Conservation (phyloP, 768 basidiomycete genomes). For the Mycena pura region DNA sequence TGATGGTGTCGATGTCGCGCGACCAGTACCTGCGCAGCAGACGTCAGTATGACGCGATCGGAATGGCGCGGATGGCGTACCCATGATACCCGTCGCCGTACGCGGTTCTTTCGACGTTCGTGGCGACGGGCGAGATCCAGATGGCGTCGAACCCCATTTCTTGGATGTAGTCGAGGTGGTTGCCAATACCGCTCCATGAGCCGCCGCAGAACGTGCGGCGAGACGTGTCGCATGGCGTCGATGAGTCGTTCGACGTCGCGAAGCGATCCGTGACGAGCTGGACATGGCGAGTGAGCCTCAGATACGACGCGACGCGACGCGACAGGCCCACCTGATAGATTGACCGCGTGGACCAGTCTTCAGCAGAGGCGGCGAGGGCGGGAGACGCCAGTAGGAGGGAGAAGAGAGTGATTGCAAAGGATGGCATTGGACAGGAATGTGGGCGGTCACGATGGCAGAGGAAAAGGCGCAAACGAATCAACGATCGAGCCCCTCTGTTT, state of each 20-base stretch:
- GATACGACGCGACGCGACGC: background rate
- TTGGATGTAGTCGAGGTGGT: conserved; percentile 79
- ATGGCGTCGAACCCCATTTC: conserved; percentile 77
- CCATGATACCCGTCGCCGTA: conserved; percentile 82
- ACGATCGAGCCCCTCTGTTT: too few relatives aligned
- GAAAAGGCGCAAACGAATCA: too few relatives aligned
- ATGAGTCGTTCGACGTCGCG: conserved; percentile 55
- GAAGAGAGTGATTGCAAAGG: conserved; percentile 2
- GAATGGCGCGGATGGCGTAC: conserved; percentile 48
- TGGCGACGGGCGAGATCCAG: conserved; percentile 77
- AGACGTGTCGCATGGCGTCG: conserved; percentile 58
- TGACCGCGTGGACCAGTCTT: conserved; percentile 57
- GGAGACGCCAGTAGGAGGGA: conserved; percentile 28
- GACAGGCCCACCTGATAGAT: conserved; percentile 66
- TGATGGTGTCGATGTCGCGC: conserved; percentile 66
- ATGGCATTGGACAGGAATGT: conserved; percentile 14
- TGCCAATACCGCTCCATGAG: conserved; percentile 66
- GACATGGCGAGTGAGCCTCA: background rate
- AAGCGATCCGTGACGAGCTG: conserved; percentile 74
- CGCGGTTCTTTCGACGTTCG: conserved; percentile 66
- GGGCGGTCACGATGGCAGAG: too few relatives aligned
- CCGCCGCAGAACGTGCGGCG: conserved; percentile 73
- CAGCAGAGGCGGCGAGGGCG: conserved; percentile 49
- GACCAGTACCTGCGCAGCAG: conserved; percentile 45
- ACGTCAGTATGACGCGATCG: background rate